Base-by-base conservation (phyloP, 495 filamentous ascomycete species). In the Hypoxylon crocopeplum region DNA sequence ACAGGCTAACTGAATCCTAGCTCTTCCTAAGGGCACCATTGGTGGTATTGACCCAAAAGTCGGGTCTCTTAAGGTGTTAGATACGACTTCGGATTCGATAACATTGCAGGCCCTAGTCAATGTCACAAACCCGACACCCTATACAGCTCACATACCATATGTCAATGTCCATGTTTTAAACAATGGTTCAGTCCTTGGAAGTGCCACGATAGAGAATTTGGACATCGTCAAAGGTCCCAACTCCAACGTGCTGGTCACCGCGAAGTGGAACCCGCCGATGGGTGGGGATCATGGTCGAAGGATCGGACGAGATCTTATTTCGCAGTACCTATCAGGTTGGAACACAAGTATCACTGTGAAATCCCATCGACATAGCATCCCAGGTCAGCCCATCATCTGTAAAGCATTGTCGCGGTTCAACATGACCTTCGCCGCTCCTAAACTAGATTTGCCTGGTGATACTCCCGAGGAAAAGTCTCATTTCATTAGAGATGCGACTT, bases 91-190 rank as follows among this genome's bases (percentile, higher is more conserved):
- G 33, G 81, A 85, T 12, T 88, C 86, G 4, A 71, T 97, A 16
- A 83, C 81, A 11, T 70, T 97, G 7, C 76, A 82, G 54, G 87
- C 90, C 7, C 74, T 67, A 16, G 75, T 95, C 51, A 94, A 93
- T 68, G 77, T 97, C 55, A 93, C 89, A 1, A 98, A 98, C 66
- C 94, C 94, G 2, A 95, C 92, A 1, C 76, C 85, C 0, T 97
- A 97, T 71, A 86, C 89, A 19, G 91, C 89, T 0, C 77, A 78
- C 15, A 75, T 98, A 32, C 93, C 94, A 7, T 93, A 86, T 56
- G 63, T 89, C 39, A 90, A 91, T 66, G 76, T 96, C 29, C 79
- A 91, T 51, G 67, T 98, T 25, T 67, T 89, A 21, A 86, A 80
- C 69, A 94, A 96, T 62, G 83, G 75, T 19, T 87, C 88, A 0